Conservation (phyloP, 805 yeast species). For the Cyberlindnera samutprakarnensis region DNA sequence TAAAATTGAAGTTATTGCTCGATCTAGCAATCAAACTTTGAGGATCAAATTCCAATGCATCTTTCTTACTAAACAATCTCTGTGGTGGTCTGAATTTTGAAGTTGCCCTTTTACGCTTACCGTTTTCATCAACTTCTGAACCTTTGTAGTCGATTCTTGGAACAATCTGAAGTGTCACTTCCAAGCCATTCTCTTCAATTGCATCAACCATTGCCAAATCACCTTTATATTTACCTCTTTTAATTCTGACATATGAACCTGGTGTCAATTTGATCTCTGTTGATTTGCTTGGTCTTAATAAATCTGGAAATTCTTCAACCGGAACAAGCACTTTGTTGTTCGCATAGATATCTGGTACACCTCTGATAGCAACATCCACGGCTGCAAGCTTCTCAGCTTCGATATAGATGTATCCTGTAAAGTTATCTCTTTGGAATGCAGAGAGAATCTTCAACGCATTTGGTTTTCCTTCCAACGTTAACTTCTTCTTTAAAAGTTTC, state of each 20-base stretch:
- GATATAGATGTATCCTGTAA: constrained; percentile 84
- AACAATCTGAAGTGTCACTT: constrained; percentile 86
- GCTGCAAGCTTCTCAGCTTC: constrained; percentile 94
- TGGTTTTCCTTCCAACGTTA: constrained; percentile 65
- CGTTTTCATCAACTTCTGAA: constrained; percentile 42
- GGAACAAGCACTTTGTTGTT: constrained; percentile 82
- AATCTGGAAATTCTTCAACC: constrained; percentile 89
- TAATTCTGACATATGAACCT: constrained; percentile 86
- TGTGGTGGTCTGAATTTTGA: constrained; percentile 76
- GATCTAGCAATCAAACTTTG: constrained; percentile 63
- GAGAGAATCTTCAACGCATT: constrained; percentile 80
- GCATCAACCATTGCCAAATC: constrained; percentile 92
- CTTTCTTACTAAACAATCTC: constrained; percentile 78
- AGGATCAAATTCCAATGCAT: constrained; percentile 80
- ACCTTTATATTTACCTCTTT: constrained; percentile 85
- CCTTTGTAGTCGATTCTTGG: constrained; percentile 92
- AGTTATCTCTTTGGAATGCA: constrained; percentile 90
- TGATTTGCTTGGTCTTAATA: constrained; percentile 82
- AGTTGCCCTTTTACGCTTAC: constrained; percentile 45
- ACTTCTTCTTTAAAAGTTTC: constrained; percentile 75
- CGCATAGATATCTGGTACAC: constrained; percentile 79
- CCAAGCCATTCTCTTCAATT: constrained; percentile 89
- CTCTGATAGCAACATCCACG: constrained; percentile 79
- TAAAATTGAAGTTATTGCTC: constrained; percentile 59
- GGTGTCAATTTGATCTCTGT: constrained; percentile 84